These are phyloP conservation scores for Nakazawaea laoshanensis DNA, from an alignment of 805 yeast species.

Conservation along the genomic window DNA sequence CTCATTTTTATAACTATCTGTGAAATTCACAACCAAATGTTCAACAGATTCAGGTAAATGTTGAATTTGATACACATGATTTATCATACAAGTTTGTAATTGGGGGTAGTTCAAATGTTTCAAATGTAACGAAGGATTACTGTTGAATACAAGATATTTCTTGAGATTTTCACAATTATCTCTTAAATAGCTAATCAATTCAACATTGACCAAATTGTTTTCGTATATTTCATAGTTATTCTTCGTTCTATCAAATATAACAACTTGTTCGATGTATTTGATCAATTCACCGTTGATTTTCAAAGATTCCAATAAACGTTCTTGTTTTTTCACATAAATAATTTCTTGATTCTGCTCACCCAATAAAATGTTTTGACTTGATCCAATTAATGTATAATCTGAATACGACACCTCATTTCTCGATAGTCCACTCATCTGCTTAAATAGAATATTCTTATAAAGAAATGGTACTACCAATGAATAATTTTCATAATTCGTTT, in stretches of 20 bases:
- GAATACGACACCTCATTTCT: constrained; percentile 8
- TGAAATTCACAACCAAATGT: constrained; percentile 13
- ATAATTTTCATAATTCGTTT: constrained; percentile 23
- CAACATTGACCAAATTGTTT: constrained; percentile 13
- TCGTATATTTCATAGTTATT: constrained; percentile 13
- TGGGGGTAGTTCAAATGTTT: constrained; percentile 7
- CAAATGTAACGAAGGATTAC: constrained; percentile 10
- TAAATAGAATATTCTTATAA: constrained; percentile 28
- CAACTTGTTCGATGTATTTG: constrained; percentile 23
- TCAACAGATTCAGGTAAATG: constrained; percentile 14
- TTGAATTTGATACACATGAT: constrained; percentile 14
- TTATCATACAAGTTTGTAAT: constrained; percentile 12
- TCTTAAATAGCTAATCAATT: constrained; percentile 17
- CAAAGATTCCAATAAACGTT: constrained; percentile 29
- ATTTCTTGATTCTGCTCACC: constrained; percentile 26
- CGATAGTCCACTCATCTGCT: constrained; percentile 23
- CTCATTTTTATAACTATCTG: constrained; percentile 10
- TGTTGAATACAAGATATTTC: constrained; percentile 12
- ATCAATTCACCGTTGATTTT: constrained; percentile 25
- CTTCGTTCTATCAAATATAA: constrained; percentile 22
- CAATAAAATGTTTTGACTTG: constrained; percentile 24
- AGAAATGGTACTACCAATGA: constrained; percentile 22
- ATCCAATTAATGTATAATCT: constrained; percentile 32
- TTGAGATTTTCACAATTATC: constrained; percentile 8
- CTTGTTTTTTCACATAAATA: constrained; percentile 28